A percentile compares a stretch with the other conserved stretches of the same genome.
Evolutionary conservation across 345 rosid genomes (phyloP).

Genomic region (Lepidium didymum): DNA sequence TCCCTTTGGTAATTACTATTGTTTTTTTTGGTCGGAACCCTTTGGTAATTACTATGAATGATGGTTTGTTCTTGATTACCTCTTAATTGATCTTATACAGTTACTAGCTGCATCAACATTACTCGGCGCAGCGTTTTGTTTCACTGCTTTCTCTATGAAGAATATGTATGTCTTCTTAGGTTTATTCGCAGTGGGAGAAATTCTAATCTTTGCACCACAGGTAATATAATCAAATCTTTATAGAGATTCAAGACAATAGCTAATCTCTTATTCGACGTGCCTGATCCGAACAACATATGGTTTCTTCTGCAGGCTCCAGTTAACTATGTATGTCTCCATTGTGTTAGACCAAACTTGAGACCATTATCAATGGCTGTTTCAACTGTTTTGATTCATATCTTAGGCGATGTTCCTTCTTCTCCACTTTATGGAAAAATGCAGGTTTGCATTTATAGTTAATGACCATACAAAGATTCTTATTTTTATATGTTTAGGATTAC

Average conservation of each 20-base stretch:
- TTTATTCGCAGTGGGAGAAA: slow-evolving; percentile 76
- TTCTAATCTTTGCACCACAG: slow-evolving; percentile 93
- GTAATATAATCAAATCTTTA: slow-evolving; percentile 28
- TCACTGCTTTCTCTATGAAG: slow-evolving; percentile 70
- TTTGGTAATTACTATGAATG: not conserved
- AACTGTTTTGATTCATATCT: slow-evolving; percentile 82
- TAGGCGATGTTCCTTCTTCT: slow-evolving; percentile 98
- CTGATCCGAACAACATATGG: not conserved
- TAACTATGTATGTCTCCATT: slow-evolving; percentile 86
- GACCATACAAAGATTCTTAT: not conserved
- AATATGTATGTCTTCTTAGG: slow-evolving; percentile 68
- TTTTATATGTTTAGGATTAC: not conserved
- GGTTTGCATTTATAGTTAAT: slow-evolving; percentile 31
- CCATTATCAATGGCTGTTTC: slow-evolving; percentile 94
- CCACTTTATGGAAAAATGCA: slow-evolving; percentile 92
- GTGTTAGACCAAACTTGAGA: slow-evolving; percentile 85
- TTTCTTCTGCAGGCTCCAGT: slow-evolving; percentile 66
- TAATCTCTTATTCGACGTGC: not conserved
- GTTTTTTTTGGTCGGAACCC: no score
- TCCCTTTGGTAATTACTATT: not conserved
- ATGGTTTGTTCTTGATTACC: not conserved
- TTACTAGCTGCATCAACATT: slow-evolving; percentile 73
- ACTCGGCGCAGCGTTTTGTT: slow-evolving; percentile 75
- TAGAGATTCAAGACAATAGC: not conserved
- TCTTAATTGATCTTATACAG: slow-evolving; percentile 37